Conservation (phyloP, 192 early-diverging fungal species). For the Funneliformis mosseae region DNA sequence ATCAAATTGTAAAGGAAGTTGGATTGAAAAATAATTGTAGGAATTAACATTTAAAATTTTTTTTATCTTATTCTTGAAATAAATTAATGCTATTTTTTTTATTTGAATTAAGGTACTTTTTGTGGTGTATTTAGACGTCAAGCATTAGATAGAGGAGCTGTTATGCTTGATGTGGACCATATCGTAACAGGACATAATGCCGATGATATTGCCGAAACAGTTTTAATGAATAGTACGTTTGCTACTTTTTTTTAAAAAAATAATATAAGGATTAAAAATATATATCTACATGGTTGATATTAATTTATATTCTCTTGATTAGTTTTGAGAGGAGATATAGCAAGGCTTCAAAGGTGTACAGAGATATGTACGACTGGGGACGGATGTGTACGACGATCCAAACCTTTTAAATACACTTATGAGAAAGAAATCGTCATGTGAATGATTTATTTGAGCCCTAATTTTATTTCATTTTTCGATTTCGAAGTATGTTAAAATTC, state of each 20-base stretch:
- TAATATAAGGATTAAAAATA: background rate
- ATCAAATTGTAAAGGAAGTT: conserved; percentile 91
- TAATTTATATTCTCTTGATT: conserved; percentile 12
- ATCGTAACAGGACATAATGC: conserved; percentile 99
- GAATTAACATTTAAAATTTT: background rate
- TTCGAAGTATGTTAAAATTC: background rate
- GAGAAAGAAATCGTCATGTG: conserved; percentile 99
- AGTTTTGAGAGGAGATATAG: conserved; percentile 94
- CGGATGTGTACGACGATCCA: conserved; percentile 78
- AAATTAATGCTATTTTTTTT: background rate
- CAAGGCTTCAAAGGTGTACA: conserved; percentile 90
- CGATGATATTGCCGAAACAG: conserved; percentile 98
- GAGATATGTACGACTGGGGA: conserved; percentile 84
- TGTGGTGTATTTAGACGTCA: conserved; percentile 98
- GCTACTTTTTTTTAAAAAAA: background rate
- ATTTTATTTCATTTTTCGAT: background rate
- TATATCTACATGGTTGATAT: background rate
- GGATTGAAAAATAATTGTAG: conserved; percentile 96
- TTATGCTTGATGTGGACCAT: conserved; percentile 88
- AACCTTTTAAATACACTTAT: conserved; percentile 99
- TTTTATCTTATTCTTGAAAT: background rate
- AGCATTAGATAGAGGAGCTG: conserved; percentile 93
- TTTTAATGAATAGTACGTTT: conserved; percentile 93
- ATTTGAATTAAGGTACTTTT: conserved; percentile 65
- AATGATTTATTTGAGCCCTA: background rate